Conservation (phyloP, 352 stramenopile genomes). For the Pythium chondricola region DNA sequence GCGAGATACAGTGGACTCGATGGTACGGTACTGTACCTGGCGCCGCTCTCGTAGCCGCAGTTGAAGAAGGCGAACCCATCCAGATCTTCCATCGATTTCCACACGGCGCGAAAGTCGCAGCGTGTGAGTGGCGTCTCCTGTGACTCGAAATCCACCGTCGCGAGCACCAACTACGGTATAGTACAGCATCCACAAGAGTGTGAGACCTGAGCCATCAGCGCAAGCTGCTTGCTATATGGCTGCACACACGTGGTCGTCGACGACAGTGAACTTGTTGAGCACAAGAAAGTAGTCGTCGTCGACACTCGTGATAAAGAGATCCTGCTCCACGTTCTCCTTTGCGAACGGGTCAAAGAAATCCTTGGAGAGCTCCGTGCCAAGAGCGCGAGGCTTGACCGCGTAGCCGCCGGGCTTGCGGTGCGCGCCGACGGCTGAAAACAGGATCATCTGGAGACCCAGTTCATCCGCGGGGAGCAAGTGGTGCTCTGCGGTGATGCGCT, state of each 20-base stretch:
- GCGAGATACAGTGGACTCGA: too few species aligned
- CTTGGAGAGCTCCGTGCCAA: constrained; percentile 19
- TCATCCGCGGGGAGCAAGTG: constrained; percentile 38
- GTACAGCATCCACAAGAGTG: not conserved
- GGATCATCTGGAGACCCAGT: constrained; percentile 36
- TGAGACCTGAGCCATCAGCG: too few species aligned
- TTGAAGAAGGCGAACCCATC: constrained; percentile 84
- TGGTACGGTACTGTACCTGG: constrained; percentile 30
- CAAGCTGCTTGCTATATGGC: too few species aligned
- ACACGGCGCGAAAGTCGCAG: constrained; percentile 60
- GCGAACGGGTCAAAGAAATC: constrained; percentile 68
- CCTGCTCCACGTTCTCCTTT: constrained; percentile 59
- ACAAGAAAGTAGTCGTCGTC: constrained; percentile 73
- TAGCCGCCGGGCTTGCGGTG: constrained; percentile 19
- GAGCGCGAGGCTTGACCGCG: constrained; percentile 31
- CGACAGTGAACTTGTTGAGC: constrained; percentile 80
- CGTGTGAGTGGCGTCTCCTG: constrained; percentile 49
- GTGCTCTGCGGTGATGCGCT: constrained; percentile 50
- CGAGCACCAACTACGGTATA: constrained; percentile 28
- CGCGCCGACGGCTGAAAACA: constrained; percentile 40
- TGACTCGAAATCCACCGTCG: constrained; percentile 62
- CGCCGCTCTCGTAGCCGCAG: constrained; percentile 75
- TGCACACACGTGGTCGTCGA: constrained; percentile 58
- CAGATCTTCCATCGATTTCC: constrained; percentile 59
- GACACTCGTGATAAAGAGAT: constrained; percentile 58